phyloP scores from a whole-genome alignment of 805 yeast genomes.

The Saccharomycopsis amapae region DNA sequence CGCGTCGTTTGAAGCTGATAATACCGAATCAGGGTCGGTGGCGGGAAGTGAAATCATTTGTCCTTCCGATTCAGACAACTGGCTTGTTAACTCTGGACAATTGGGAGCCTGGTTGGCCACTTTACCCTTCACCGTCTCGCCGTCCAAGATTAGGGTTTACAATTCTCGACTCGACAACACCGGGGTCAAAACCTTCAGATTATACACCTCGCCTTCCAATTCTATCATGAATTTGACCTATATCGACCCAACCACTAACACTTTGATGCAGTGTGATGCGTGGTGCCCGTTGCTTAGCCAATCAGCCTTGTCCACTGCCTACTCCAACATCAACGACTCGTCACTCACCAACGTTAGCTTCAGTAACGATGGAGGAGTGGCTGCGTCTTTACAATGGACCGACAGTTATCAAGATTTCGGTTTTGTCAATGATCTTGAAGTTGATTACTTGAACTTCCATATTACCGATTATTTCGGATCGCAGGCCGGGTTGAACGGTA shows the following conservation, averaged over 20 bases:
- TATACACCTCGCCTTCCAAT: conserved; percentile 68
- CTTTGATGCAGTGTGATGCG: conserved; percentile 68
- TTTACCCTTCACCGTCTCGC: conserved; percentile 49
- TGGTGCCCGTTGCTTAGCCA: conserved; percentile 67
- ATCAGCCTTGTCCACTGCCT: conserved; percentile 29
- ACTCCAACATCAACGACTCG: conserved; percentile 27
- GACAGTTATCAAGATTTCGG: conserved; percentile 71
- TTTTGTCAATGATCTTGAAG: conserved; percentile 60
- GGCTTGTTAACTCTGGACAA: conserved; percentile 43
- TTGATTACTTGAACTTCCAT: conserved; percentile 55
- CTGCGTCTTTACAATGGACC: conserved; percentile 32
- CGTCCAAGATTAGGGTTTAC: conserved; percentile 68
- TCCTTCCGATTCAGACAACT: conserved; percentile 42
- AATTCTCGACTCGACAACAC: conserved; percentile 44
- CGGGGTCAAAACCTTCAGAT: conserved; percentile 58
- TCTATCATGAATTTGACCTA: conserved; percentile 92
- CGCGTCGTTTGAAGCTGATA: conserved; percentile 46
- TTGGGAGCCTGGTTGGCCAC: conserved; percentile 62
- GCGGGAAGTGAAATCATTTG: conserved; percentile 42
- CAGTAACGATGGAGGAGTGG: conserved; percentile 28
- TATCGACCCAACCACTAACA: conserved; percentile 62
- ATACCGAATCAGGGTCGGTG: conserved; percentile 31
- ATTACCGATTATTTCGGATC: conserved; percentile 63
- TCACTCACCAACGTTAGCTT: conserved; percentile 21
- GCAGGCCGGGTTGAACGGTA: conserved; percentile 62